Evolutionary conservation across 2,329 filamentous ascomycete species (phyloP).

Genomic region (Celoporthe dispersa): DNA sequence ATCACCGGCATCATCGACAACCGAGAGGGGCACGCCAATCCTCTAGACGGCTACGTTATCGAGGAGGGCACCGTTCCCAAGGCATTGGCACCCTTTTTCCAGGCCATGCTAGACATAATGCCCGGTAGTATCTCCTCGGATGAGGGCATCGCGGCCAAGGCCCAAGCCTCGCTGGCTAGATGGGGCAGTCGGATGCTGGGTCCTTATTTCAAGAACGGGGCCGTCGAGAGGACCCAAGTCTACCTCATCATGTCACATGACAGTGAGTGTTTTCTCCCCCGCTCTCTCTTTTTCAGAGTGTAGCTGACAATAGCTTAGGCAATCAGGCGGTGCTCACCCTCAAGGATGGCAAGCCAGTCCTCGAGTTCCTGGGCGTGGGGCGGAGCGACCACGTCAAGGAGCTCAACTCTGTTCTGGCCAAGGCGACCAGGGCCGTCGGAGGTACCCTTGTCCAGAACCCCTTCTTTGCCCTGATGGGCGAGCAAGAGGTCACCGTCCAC

Average conservation of each 20-base stretch:
- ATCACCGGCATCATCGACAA: conserved; percentile 68
- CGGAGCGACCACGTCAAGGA: conserved; percentile 58
- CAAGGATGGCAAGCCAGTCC: conserved; percentile 61
- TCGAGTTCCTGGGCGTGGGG: conserved; percentile 64
- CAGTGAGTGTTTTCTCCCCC: conserved; percentile 42
- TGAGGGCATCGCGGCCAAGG: conserved; percentile 44
- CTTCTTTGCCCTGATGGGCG: conserved; percentile 58
- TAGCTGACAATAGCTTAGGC: conserved; percentile 38
- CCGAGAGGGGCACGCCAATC: conserved; percentile 54
- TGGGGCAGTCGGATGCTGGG: conserved; percentile 61
- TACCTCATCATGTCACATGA: conserved; percentile 72
- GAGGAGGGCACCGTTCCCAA: conserved; percentile 66
- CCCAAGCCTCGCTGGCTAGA: conserved; percentile 53
- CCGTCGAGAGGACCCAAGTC: conserved; percentile 63
- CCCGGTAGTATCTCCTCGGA: conserved; percentile 50
- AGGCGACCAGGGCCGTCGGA: conserved; percentile 61
- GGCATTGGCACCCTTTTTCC: conserved; percentile 59
- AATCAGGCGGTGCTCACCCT: conserved; percentile 65
- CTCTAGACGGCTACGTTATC: conserved; percentile 65
- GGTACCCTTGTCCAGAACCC: conserved; percentile 65
- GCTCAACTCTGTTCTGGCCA: conserved; percentile 55
- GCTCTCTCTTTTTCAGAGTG: too few relatives aligned
- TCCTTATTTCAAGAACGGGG: conserved; percentile 59
- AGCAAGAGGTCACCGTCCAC: conserved; percentile 68
- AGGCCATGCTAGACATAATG: conserved; percentile 59